Evolutionary conservation across 176 grass and related monocot species (phyloP), one percentile per base, ranked within the genome.

Genomic region (Ampelocalamus luodianensis): DNA sequence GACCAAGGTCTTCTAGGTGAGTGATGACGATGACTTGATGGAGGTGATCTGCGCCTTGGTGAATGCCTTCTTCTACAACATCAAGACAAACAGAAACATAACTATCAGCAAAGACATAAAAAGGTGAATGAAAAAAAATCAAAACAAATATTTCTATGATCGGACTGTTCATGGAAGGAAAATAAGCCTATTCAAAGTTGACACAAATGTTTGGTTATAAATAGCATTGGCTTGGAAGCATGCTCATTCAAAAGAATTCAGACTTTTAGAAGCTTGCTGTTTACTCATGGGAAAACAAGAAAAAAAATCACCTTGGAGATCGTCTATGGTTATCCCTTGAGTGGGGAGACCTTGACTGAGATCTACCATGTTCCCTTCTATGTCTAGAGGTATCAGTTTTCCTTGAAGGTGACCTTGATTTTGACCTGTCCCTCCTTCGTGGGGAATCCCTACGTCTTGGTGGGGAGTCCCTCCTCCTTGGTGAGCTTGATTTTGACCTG

Each of bases 1-100:
- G 94, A 93, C 91, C 91, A 97, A 50, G 72, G 89, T 71, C 94
- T 89, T 80, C 53, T 90, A 37, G 91, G 91, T 61, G 94, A 96
- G 55, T 74, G 85, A 68, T 88, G 86, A 26, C 77, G 89, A 75
- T 69, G 88, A 78, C 82, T 88, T 83, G 89, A 65, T 42, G 79
- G 85, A 85, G 87, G 65, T 65, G 94, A 93, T 84, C 89, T 97
- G 63, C 46, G 87, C 58, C 91, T 81, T 48, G 89, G 92, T 81
- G 91, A 93, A 82, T 90, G 87, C 80, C 85, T 86, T 86, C 83
- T 79, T 87, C 89, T 87, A 84, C 69, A 83, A 68, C 40, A 15
- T 53, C 48, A 60, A 65, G 80, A 87, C 23, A 48, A 90, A 79
- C n/a, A 73, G 10, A 64, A 69, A 5, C 20, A 76, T 70, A n/a